phyloP scores from a whole-genome alignment of 129 eudicot genomes.

The Scalesia atractyloides region DNA sequence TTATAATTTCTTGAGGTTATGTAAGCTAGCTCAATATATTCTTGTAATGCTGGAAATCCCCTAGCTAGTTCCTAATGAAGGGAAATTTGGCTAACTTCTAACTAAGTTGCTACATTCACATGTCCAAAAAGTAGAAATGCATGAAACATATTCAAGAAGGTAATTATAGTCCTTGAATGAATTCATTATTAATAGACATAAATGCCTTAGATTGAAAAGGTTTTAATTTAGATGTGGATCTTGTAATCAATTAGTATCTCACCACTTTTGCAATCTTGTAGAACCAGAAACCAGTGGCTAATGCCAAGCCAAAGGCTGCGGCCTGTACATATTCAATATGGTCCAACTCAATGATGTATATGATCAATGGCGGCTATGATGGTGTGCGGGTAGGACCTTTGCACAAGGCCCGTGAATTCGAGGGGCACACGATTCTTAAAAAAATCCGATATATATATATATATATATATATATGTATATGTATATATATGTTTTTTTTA shows the following conservation, averaged over 20 bases:
- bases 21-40: constrained; percentile 17
- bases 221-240: constrained; percentile 30
- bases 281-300: constrained; percentile 88
- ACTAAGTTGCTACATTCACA: constrained; percentile 1
- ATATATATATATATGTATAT: no score
- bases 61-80: constrained; percentile 22
- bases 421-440: no score
- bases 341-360: constrained; percentile 8
- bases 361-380: no score
- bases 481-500: no score
- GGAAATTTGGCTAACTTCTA: constrained; percentile 10
- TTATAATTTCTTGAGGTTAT: constrained; percentile 15
- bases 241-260: constrained; percentile 50
- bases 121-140: constrained; percentile 3
- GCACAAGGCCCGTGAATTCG: no score
- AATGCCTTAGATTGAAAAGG: background rate
- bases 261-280: constrained; percentile 82
- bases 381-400: no score
- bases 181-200: background rate
- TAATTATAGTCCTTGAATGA: background rate
- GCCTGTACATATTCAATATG: constrained; percentile 42
- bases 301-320: constrained; percentile 82
- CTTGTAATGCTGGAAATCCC: constrained; percentile 19
- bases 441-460: no score
- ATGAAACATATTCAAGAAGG: constrained; percentile 4